Base-by-base conservation (phyloP, 2,329 filamentous ascomycete genomes). In the Colletotrichum higginsianum region DNA sequence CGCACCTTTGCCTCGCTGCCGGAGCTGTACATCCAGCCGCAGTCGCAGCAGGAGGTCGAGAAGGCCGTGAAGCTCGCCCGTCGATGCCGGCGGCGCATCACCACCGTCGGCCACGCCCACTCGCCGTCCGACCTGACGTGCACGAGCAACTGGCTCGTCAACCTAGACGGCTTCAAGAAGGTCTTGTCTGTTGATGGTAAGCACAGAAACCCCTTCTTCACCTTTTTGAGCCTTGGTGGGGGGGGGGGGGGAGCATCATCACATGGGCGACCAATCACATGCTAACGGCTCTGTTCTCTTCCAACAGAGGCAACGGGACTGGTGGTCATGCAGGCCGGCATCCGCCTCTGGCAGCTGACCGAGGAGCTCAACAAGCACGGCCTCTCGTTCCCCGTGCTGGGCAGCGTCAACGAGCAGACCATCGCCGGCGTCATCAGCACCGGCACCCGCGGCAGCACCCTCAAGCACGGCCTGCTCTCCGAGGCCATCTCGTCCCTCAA, bases 351-450 rank as follows among this genome's bases (percentile, higher is more conserved):
- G 76, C 85, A 92, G 71, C 85, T 99, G 69, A 92, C 94, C 73
- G 87, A 89, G 57, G 89, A 91, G 78, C 90, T 98, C 40, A 94
- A 94, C 75, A 87, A 88, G 67, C 83, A 92, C 76, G 94, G 94
- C 1, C 87, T 98, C 74, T 94, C 95, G 2, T 92, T 99, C 88
- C 93, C 94, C 40, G 98, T 97, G 80, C 85, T 98, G 61, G 96
- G 96, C 38, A 98, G 94, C 80, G 98, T 99, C 82, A 95, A 98
- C 80, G 90, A 94, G 77, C 96, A 99, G 86, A 96, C 93, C 68
- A 92, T 98, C 73, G 95, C 94, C 1, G 96, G 96, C 26, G 95
- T 94, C 16, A 97, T 98, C 73, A 92, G 93, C 38, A 99, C 96
- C 0, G 95, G 93, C n/a, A 98, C 96, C 0, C 96, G 98, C 80